These are phyloP conservation scores for Penicillium sp. DNA, from an alignment of 2,329 filamentous ascomycete genomes.

Conservation along the genomic window DNA sequence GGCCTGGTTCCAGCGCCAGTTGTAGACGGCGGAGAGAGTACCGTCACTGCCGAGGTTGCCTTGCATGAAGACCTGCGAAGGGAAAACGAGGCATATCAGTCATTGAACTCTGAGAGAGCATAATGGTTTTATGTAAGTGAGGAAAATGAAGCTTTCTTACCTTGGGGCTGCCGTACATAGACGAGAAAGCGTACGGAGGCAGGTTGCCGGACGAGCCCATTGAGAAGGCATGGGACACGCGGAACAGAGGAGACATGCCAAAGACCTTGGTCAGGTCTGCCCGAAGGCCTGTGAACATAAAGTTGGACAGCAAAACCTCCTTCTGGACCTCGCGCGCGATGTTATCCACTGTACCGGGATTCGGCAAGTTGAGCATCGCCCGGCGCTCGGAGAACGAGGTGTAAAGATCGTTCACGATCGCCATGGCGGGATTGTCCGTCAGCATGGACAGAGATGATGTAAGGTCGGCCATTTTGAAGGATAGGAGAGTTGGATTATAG, in stretches of 20 bases:
- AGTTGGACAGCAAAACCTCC: constrained; percentile 94
- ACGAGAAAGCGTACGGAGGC: constrained; percentile 93
- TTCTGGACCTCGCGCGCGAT: constrained; percentile 90
- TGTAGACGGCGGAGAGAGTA: constrained; percentile 82
- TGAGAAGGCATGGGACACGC: constrained; percentile 94
- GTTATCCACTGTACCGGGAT: constrained; percentile 89
- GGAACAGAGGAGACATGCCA: constrained; percentile 90
- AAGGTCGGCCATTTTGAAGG: constrained; percentile 44
- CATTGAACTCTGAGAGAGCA: not conserved
- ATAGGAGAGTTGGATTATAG: constrained; percentile 14
- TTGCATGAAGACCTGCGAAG: constrained; percentile 82
- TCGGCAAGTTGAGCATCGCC: constrained; percentile 82
- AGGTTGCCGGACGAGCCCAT: constrained; percentile 81
- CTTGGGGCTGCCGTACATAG: constrained; percentile 89
- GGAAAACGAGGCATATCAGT: not conserved
- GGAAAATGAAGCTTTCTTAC: constrained; percentile 53
- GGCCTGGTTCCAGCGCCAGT: constrained; percentile 81
- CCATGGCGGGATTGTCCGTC: constrained; percentile 71
- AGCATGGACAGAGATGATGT: constrained; percentile 63
- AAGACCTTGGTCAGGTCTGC: constrained; percentile 97
- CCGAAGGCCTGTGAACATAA: constrained; percentile 93
- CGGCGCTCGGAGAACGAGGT: constrained; percentile 80
- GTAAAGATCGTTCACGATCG: constrained; percentile 74
- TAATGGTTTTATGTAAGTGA: not conserved
- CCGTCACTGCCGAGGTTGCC: constrained; percentile 94